Percentiles rank a stretch among this genome's conserved stretches.
phyloP scores from a whole-genome alignment of 345 rosid genomes.

The Camelina sativa region DNA sequence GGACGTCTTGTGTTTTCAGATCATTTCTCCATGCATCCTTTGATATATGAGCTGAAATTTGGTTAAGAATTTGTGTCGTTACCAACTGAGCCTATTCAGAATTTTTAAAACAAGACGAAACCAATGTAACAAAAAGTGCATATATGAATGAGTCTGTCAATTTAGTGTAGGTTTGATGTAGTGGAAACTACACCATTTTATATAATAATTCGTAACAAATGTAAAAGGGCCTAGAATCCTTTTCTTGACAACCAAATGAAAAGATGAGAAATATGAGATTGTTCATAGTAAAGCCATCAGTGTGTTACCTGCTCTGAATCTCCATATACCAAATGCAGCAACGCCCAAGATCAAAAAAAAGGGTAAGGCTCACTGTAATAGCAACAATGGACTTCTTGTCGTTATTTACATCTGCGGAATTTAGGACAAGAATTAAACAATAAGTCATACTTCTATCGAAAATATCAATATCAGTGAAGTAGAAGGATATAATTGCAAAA shows the following conservation, averaged over 20 bases:
- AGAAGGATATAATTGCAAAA: not conserved
- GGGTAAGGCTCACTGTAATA: constrained; percentile 8
- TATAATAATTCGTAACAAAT: not conserved
- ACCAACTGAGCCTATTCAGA: not conserved
- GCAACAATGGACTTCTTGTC: not conserved
- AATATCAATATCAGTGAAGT: not conserved
- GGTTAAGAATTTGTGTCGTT: not conserved
- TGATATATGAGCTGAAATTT: not conserved
- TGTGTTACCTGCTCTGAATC: constrained; percentile 24
- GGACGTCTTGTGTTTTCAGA: constrained; percentile 12
- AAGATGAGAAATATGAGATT: not conserved
- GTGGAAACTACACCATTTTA: not conserved
- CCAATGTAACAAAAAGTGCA: not conserved
- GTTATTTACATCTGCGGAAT: constrained; percentile 12
- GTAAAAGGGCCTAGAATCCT: not conserved
- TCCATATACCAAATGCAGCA: constrained; percentile 13
- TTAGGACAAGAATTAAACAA: not conserved
- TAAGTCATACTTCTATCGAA: not conserved
- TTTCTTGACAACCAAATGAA: not conserved
- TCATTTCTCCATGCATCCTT: constrained; percentile 18
- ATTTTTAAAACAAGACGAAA: not conserved
- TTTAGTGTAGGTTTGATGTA: not conserved
- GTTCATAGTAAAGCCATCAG: not conserved
- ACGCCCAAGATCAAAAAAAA: constrained; percentile 24
- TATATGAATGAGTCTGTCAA: not conserved